These are phyloP conservation scores for Saccharum hybrid DNA, from an alignment of 202 grass and related monocot species.

Conservation along the genomic window DNA sequence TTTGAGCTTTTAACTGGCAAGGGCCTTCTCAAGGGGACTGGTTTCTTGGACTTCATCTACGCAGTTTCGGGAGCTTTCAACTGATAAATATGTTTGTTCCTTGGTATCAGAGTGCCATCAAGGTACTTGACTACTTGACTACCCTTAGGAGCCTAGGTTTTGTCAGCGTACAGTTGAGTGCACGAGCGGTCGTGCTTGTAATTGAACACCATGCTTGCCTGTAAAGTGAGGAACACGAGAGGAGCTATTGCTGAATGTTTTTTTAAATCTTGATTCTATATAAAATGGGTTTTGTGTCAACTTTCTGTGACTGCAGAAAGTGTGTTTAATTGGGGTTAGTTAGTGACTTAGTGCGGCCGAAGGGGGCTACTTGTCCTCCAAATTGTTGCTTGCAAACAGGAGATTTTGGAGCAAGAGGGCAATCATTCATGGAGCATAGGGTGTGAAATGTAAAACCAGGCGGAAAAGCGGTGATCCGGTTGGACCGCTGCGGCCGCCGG, in stretches of 20 bases:
- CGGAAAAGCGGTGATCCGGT: not conserved
- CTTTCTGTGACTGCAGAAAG: not conserved
- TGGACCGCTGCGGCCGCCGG: not conserved
- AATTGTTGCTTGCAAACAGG: not conserved
- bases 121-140: constrained; percentile 36
- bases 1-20: constrained; percentile 98
- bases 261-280: not conserved
- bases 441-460: constrained; percentile 4
- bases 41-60: constrained; percentile 99
- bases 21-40: constrained; percentile 96
- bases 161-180: constrained; percentile 28
- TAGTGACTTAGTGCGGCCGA: not conserved
- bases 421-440: not conserved
- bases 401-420: not conserved
- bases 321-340: not conserved
- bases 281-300: not conserved
- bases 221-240: constrained; percentile 21
- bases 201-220: constrained; percentile 11
- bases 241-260: not conserved
- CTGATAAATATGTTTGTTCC: constrained; percentile 47
- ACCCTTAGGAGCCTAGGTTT: constrained; percentile 35
- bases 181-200: constrained; percentile 24
- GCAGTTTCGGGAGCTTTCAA: constrained; percentile 69
- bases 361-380: not conserved
- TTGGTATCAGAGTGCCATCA: constrained; percentile 31